Evolutionary conservation across 441 rosid genomes (phyloP).

Genomic region (Euphorbia schlechtendalii): DNA sequence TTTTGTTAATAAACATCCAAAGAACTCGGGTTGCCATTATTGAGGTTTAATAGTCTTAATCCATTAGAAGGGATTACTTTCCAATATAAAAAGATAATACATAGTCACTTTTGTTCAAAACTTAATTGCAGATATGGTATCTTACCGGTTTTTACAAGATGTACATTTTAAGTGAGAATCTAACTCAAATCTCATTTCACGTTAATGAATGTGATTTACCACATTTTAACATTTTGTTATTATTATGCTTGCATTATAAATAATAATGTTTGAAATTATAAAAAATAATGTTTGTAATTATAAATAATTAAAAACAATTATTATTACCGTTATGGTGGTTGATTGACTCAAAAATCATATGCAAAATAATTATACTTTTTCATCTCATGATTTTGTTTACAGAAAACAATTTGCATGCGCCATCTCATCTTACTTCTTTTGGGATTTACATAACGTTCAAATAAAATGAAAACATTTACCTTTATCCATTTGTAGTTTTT

Average conservation of each 20-base stretch:
- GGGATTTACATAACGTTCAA: constrained; percentile 5
- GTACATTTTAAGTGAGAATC: too few relatives aligned
- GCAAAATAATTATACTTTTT: background rate
- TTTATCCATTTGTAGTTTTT: background rate
- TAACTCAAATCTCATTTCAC: too few relatives aligned
- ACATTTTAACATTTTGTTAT: background rate
- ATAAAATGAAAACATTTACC: background rate
- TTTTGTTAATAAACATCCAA: too few relatives aligned
- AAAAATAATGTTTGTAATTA: background rate
- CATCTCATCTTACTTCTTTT: background rate
- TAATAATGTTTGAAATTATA: too few relatives aligned
- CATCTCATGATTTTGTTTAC: background rate
- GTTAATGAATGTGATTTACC: too few relatives aligned
- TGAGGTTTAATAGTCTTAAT: too few relatives aligned
- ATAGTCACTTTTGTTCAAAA: too few relatives aligned
- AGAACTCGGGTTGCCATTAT: too few relatives aligned
- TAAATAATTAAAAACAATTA: background rate
- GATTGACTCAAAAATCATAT: background rate
- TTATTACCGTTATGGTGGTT: constrained; percentile 6
- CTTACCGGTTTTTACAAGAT: too few relatives aligned
- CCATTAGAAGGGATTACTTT: too few relatives aligned
- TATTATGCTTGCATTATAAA: background rate
- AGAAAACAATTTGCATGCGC: background rate
- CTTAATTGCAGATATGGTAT: too few relatives aligned
- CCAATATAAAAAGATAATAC: too few relatives aligned